These are phyloP conservation scores for Neurospora intermedia DNA, from an alignment of 495 filamentous ascomycete species.

Conservation along the genomic window DNA sequence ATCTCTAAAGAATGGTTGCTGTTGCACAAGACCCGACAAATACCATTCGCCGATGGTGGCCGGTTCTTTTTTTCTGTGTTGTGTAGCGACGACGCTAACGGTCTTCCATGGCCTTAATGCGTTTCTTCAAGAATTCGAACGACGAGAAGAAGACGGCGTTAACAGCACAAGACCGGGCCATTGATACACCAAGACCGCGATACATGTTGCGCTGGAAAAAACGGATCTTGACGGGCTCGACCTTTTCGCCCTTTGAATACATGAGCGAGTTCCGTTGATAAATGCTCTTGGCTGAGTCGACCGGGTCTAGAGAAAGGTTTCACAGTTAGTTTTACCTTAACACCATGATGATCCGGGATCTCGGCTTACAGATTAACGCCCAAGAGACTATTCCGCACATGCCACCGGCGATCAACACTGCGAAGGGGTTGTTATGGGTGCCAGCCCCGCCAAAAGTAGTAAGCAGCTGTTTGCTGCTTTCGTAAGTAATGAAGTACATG, in stretches of 20 bases:
- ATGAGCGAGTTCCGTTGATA: constrained; percentile 74
- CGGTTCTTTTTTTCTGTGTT: not conserved
- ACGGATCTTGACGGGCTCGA: constrained; percentile 52
- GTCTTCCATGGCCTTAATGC: constrained; percentile 48
- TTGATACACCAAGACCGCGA: constrained; percentile 65
- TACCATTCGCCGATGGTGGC: not conserved
- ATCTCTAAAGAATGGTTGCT: not conserved
- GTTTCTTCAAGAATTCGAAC: constrained; percentile 67
- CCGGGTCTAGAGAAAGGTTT: constrained; percentile 41
- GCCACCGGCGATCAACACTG: constrained; percentile 63
- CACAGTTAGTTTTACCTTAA: not conserved
- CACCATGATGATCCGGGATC: not conserved
- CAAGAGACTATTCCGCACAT: constrained; percentile 73
- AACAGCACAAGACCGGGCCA: constrained; percentile 60
- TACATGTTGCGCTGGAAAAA: constrained; percentile 69
- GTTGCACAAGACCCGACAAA: not conserved
- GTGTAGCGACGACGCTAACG: not conserved
- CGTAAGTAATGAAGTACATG: constrained; percentile 88
- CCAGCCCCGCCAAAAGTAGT: constrained; percentile 57
- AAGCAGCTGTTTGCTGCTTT: constrained; percentile 76
- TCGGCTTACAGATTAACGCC: constrained; percentile 55
- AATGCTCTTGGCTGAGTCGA: constrained; percentile 74
- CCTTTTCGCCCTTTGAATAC: constrained; percentile 47
- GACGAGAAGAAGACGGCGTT: constrained; percentile 74
- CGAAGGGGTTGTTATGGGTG: constrained; percentile 59